Conservation (phyloP, 2,329 filamentous ascomycete genomes). For the Tolypocladium tropicale region DNA sequence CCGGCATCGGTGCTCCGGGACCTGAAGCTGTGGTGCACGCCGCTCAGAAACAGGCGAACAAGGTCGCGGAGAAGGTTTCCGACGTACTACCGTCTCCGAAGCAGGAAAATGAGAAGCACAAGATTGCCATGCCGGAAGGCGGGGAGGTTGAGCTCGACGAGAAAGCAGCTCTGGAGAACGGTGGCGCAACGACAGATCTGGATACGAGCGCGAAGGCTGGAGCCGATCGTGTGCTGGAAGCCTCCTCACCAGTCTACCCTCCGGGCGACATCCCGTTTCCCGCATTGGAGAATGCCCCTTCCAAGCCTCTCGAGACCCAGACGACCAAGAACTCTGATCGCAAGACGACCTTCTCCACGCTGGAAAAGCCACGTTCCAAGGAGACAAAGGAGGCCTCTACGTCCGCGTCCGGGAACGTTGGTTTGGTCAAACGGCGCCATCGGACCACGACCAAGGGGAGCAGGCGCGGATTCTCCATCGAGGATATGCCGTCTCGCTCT, state of each 20-base stretch:
- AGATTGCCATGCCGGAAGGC: conserved; percentile 20
- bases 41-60: conserved; percentile 20
- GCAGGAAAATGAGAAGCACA: conserved; percentile 19
- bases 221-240: not conserved
- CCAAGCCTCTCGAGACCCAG: conserved; percentile 21
- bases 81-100: conserved; percentile 13
- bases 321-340: conserved; percentile 34
- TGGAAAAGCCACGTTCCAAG: conserved; percentile 35
- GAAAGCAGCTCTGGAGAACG: conserved; percentile 3
- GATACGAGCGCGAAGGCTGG: not conserved
- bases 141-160: conserved; percentile 23
- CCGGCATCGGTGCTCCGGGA: conserved; percentile 32
- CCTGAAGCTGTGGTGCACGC: conserved; percentile 26
- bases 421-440: conserved; percentile 50
- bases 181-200: not conserved
- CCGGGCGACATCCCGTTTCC: conserved; percentile 36
- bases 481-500: conserved; percentile 64
- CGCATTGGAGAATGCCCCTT: conserved; percentile 28
- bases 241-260: conserved; percentile 9
- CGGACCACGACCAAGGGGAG: conserved; percentile 62
- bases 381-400: conserved; percentile 21
- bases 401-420: conserved; percentile 22
- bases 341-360: conserved; percentile 45
- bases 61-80: conserved; percentile 18
- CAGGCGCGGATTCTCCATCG: conserved; percentile 52